A percentile compares a stretch with the other conserved stretches of the same genome.
phyloP scores from a whole-genome alignment of 2,329 filamentous ascomycete genomes.

The Exutisphaerella laricina region DNA sequence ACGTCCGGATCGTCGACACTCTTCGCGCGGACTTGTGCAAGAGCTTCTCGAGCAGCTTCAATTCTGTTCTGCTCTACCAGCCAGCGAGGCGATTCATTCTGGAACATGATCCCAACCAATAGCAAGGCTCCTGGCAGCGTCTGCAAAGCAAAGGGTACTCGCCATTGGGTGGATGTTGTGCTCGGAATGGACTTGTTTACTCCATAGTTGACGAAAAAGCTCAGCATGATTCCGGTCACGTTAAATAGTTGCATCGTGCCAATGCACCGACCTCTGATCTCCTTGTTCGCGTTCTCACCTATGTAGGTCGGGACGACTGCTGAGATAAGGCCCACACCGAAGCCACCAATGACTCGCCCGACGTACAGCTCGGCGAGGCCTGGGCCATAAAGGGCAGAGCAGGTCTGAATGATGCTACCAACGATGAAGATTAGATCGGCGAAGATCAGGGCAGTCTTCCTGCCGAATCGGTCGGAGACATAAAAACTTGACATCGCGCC shows the following conservation, averaged over 20 bases:
- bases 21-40: conserved; percentile 37
- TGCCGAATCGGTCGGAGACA: conserved; percentile 38
- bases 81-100: conserved; percentile 51
- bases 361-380: conserved; percentile 38
- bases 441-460: conserved; percentile 38
- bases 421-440: conserved; percentile 41
- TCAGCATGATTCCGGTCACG: conserved; percentile 45
- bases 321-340: conserved; percentile 40
- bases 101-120: conserved; percentile 46
- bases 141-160: conserved; percentile 49
- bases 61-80: conserved; percentile 48
- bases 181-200: conserved; percentile 42
- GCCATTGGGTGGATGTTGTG: conserved; percentile 47
- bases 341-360: conserved; percentile 41
- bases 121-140: conserved; percentile 49
- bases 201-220: conserved; percentile 51
- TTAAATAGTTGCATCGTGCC: conserved; percentile 31
- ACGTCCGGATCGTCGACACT: conserved; percentile 34
- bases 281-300: conserved; percentile 42
- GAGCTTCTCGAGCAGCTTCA: conserved; percentile 40
- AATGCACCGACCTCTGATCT: conserved; percentile 29
- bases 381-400: conserved; percentile 30
- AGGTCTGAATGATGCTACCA: conserved; percentile 39
- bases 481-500: conserved; percentile 41
- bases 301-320: conserved; percentile 43